Evolutionary conservation across 495 filamentous ascomycete genomes (phyloP), one percentile per base, ranked within the genome.

Genomic region (Penicillium samsonianum): DNA sequence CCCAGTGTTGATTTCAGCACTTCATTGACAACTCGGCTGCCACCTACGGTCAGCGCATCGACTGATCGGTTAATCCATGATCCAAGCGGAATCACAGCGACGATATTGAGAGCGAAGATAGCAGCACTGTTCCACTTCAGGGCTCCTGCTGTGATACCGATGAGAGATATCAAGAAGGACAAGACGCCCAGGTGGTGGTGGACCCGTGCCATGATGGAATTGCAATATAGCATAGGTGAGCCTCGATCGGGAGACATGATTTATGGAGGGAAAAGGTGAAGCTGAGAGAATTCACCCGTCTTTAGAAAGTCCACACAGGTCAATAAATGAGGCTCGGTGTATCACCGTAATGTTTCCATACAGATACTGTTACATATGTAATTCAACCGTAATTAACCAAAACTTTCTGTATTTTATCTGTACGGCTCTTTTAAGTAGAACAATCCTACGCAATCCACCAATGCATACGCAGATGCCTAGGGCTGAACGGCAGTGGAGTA

Each of bases 1-100:
- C 67, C 67, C 3, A 70, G 38, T 19, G 63, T 67, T 20, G 66
- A 67, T 40, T 64, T 70, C n/a, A 70, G 58, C 31, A 70, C 23
- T 30, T 63, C 67, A 43, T 57, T 59, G 5, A 53, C 19, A 5
- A 49, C 25, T 20, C 52, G 54, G 12, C 49, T 53, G 2, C 58
- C 31, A 38, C 28, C 40, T 6, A 55, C 35, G 9, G 60, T 55
- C 28, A 70, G 25, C 14, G 65, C 37, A 23, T 59, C 54, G 26
- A 67, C 56, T 25, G 57, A 59, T 35, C 57, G 58, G 3, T 47
- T 57, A 20, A 68, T 58, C 58, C 59, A 60, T 11, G 55, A 33
- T 9, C 56, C 40, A 6, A 70, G 53, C 1, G 63, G 59, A 17
- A 58, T 33, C 28, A 67, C 20, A 19, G 59, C 62, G 7, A 50